These are phyloP conservation scores for Ramicandelaber brevisporus DNA, from an alignment of 192 early-diverging fungal species.

Conservation along the genomic window DNA sequence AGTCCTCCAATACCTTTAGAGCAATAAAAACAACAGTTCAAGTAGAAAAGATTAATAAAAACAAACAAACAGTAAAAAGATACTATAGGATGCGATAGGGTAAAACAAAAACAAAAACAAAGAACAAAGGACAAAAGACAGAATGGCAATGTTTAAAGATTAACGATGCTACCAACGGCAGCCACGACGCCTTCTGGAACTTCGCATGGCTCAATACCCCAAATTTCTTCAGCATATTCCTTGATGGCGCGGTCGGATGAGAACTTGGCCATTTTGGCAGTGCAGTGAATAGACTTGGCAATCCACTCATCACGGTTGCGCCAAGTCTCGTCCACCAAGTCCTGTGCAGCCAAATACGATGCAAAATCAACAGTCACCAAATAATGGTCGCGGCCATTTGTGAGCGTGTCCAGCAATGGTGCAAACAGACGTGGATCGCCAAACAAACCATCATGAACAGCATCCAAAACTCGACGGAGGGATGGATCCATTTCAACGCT, in stretches of 20 bases:
- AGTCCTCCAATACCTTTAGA: no score
- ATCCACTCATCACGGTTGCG: constrained; percentile 63
- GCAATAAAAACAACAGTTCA: no score
- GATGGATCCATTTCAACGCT: constrained; percentile 46
- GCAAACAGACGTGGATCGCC: constrained; percentile 58
- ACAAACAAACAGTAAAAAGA: no score
- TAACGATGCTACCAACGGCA: no score
- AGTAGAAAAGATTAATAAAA: no score
- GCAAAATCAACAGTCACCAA: constrained; percentile 67
- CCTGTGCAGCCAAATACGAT: constrained; percentile 41
- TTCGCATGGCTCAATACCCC: constrained; percentile 52
- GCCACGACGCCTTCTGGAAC: no score
- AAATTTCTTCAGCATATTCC: constrained; percentile 84
- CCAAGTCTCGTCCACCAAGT: constrained; percentile 63
- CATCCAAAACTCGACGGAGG: constrained; percentile 54
- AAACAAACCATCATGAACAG: constrained; percentile 56
- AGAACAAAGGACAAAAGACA: no score
- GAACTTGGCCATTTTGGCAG: constrained; percentile 89
- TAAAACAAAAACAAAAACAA: no score
- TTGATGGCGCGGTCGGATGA: constrained; percentile 63
- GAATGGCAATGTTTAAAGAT: no score
- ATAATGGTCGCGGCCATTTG: constrained; percentile 74
- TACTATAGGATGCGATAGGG: no score
- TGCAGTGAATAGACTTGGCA: constrained; percentile 68
- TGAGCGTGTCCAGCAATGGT: constrained; percentile 48